Percentiles rank a stretch among this genome's conserved stretches.
These are phyloP conservation scores for Xylaria sp. DNA, from an alignment of 2,329 filamentous ascomycete genomes.

Conservation along the genomic window DNA sequence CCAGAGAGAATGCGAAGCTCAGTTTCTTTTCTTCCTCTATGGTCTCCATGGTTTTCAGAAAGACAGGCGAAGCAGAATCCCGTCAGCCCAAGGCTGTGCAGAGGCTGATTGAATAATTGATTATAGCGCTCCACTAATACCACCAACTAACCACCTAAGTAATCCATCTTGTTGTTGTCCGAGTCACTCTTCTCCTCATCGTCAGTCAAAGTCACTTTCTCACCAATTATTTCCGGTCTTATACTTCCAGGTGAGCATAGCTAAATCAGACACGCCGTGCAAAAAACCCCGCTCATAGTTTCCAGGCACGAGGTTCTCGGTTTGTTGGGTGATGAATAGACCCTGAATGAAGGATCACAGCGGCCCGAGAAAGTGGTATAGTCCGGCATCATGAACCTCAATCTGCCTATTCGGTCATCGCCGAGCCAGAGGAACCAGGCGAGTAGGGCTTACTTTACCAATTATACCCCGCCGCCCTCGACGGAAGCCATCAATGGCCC, in stretches of 20 bases:
- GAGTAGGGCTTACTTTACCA: conserved; percentile 67
- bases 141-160: conserved; percentile 14
- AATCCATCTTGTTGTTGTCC: background rate
- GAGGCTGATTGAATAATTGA: conserved; percentile 17
- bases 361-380: conserved; percentile 24
- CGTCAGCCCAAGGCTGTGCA: conserved; percentile 30
- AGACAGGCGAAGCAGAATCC: background rate
- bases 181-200: conserved; percentile 21
- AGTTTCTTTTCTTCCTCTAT: background rate
- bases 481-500: conserved; percentile 73
- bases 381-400: conserved; percentile 59
- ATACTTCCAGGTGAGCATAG: conserved; percentile 7
- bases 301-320: conserved; percentile 1
- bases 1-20: background rate
- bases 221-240: background rate
- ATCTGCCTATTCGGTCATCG: conserved; percentile 62
- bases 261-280: background rate
- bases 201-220: conserved; percentile 11
- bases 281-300: background rate
- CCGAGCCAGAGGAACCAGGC: conserved; percentile 64
- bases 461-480: conserved; percentile 65
- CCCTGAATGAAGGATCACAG: conserved; percentile 28
- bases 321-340: conserved; percentile 31
- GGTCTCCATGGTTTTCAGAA: background rate
- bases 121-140: conserved; percentile 35